Percentiles rank a stretch among this genome's conserved stretches.
phyloP scores from a whole-genome alignment of 306 rosid species.

The Pachyrhizus erosus region DNA sequence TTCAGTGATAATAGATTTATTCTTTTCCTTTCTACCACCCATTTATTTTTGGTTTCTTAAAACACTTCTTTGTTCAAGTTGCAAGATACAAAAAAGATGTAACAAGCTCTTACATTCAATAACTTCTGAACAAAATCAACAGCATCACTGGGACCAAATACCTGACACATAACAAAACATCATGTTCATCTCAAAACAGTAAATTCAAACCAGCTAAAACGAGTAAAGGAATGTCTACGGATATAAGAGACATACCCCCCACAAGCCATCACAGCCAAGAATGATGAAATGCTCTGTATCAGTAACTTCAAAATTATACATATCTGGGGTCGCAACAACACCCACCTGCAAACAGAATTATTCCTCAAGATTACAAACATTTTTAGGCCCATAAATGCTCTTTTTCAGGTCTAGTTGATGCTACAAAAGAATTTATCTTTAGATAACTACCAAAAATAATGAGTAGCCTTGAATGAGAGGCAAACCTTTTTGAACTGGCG shows the following conservation, averaged over 20 bases:
- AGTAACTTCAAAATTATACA: constrained; percentile 81
- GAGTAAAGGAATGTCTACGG: not conserved
- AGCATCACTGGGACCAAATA: constrained; percentile 96
- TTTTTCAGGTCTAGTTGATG: constrained; percentile 3
- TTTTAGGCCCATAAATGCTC: not conserved
- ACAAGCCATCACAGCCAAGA: constrained; percentile 95
- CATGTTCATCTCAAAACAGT: constrained; percentile 23
- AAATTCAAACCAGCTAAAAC: constrained; percentile 37
- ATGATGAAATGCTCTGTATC: constrained; percentile 83
- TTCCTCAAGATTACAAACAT: constrained; percentile 30
- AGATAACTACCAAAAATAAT: constrained; percentile 7
- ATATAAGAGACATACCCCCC: constrained; percentile 72
- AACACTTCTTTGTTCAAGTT: constrained; percentile 1
- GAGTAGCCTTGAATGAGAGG: constrained; percentile 18
- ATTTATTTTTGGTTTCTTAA: not conserved
- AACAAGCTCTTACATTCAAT: constrained; percentile 60
- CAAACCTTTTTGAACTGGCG: constrained; percentile 89
- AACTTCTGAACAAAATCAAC: constrained; percentile 84
- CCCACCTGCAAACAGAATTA: constrained; percentile 71
- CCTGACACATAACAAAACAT: constrained; percentile 57
- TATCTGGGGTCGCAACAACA: constrained; percentile 77
- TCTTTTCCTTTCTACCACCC: not conserved
- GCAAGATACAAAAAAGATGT: constrained; percentile 28
- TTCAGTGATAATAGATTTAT: not conserved
- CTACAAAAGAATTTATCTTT: constrained; percentile 16